Evolutionary conservation across 2,329 filamentous ascomycete species (phyloP).

Genomic region (Sporothrix luriei): DNA sequence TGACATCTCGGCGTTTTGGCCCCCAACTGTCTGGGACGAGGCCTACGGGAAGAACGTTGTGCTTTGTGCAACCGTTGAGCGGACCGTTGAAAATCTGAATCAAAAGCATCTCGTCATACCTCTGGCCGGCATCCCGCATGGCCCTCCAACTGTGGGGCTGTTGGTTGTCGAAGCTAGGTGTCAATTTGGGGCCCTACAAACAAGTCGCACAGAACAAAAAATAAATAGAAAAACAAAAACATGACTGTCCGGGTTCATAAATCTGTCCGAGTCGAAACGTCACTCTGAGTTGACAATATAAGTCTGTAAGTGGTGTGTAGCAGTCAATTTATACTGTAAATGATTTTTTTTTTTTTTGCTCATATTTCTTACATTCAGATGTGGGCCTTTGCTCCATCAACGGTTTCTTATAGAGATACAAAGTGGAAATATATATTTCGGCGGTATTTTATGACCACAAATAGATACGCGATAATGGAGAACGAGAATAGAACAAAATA

Average conservation of each 20-base stretch:
- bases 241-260: conserved; percentile 10
- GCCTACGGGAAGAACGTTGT: background rate
- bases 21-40: too few relatives aligned
- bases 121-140: background rate
- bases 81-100: background rate
- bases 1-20: too few relatives aligned
- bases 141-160: background rate
- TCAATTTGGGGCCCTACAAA: background rate
- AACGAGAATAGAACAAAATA: background rate
- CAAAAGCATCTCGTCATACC: conserved; percentile 10
- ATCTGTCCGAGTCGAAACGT: background rate
- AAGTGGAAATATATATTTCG: background rate
- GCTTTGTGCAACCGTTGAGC: conserved; percentile 8
- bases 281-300: background rate
- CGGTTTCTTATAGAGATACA: background rate
- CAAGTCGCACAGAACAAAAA: background rate
- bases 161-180: background rate
- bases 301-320: background rate
- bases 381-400: background rate
- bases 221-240: background rate
- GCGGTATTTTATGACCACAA: background rate
- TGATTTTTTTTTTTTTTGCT: background rate
- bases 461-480: background rate
- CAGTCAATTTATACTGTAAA: background rate
- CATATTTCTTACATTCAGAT: background rate